Evolutionary conservation across 2,329 filamentous ascomycete genomes (phyloP), one percentile per base, ranked within the genome.

Genomic region (Ascochyta rabiei): DNA sequence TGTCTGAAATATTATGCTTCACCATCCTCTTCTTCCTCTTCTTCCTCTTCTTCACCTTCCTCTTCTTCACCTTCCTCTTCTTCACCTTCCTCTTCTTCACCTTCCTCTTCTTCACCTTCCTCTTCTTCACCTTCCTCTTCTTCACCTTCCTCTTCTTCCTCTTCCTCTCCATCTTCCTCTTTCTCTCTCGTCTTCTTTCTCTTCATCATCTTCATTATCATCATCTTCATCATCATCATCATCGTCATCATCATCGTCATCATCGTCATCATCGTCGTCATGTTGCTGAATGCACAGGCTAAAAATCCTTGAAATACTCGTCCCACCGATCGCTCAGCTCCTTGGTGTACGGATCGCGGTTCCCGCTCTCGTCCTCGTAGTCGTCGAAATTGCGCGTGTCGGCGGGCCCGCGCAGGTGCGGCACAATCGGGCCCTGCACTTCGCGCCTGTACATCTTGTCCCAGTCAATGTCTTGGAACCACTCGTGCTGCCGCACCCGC

Each of bases 311-410:
- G 72, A 93, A 93, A 66, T 81, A 85, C 46, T 81, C 77, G 50
- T 93, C 90, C 73, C 90, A 92, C 75, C 86, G 86, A 39, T 80
- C 79, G 30, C 81, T 80, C 81, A 91, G 80, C 39, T 91, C 88
- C 37, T 85, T 81, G 3, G 87, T 89, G 67, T 92, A 93, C 51
- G 80, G 77, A 34, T 89, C 86, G 51, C 83, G 79, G 42, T 82
- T 81, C 48, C 81, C 84, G 54, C 88, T 86, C 68, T 92, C 88
- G 56, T 91, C 88, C n/a, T 90, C 88, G 66, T 93, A 95, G 37
- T 87, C 82, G 67, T 93, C 90, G 68, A 93, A 95, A 72, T 91
- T 93, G 68, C 89, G 83, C 16, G 90, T 87, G 68, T 93, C 90
- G 28, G 89, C 89, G 0, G 86, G 83, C 44, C 85, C 89, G 21